phyloP scores from a whole-genome alignment of 1,284 basidiomycete species.

The Binderoboletus segoi region DNA sequence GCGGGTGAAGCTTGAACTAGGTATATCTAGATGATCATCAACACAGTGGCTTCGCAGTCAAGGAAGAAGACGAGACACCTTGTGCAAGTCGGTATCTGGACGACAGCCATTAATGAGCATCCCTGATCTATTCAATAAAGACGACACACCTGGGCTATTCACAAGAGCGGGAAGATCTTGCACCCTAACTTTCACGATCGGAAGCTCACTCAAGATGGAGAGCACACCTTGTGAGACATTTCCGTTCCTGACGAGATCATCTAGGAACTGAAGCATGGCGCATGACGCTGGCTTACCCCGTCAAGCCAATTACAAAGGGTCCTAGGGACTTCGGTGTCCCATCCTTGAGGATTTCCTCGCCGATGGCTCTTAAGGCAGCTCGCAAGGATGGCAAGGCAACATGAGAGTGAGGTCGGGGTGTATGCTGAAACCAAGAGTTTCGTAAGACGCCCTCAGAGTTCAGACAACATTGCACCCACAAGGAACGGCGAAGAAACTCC shows the following conservation, averaged over 20 bases:
- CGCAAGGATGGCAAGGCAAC: slow-evolving; percentile 63
- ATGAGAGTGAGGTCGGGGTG: slow-evolving; percentile 79
- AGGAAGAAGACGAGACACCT: slow-evolving; percentile 36
- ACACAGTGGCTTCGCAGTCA: not conserved
- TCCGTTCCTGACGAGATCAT: slow-evolving; percentile 54
- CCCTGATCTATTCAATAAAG: not conserved
- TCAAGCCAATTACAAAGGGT: slow-evolving; percentile 81
- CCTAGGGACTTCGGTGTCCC: slow-evolving; percentile 69
- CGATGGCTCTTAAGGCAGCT: slow-evolving; percentile 59
- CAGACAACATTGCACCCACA: slow-evolving; percentile 43
- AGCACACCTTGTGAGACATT: slow-evolving; percentile 79
- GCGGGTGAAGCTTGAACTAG: slow-evolving; percentile 71
- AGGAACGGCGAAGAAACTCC: slow-evolving; percentile 84
- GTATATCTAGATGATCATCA: slow-evolving; percentile 61
- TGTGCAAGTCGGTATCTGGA: slow-evolving; percentile 55
- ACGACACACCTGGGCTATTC: slow-evolving; percentile 45
- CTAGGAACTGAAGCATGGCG: not conserved
- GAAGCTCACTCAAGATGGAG: slow-evolving; percentile 72
- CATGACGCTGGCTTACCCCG: slow-evolving; percentile 56
- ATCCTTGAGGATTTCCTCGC: slow-evolving; percentile 53
- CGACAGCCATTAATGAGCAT: not conserved
- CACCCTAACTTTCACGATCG: slow-evolving; percentile 59
- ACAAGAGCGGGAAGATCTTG: slow-evolving; percentile 61
- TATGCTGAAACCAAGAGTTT: slow-evolving; percentile 47
- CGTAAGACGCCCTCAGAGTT: not conserved